A percentile compares a stretch with the other conserved stretches of the same genome.
phyloP scores from a whole-genome alignment of 2,329 filamentous ascomycete species.

The Aspergillus luchuensis region DNA sequence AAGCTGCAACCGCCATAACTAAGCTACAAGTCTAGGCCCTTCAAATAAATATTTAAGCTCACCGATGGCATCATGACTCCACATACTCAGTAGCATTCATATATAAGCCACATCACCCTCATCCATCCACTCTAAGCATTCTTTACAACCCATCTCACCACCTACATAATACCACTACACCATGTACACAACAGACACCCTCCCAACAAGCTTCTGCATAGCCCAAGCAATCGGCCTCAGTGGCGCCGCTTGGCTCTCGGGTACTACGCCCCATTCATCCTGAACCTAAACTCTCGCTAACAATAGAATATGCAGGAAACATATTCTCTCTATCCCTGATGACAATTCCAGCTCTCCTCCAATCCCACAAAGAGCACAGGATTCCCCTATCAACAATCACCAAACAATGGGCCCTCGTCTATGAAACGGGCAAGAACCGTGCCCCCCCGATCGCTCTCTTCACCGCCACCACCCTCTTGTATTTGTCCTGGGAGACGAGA shows the following conservation, averaged over 20 bases:
- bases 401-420: slow-evolving; percentile 25
- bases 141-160: background rate
- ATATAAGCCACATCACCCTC: background rate
- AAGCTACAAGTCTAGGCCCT: background rate
- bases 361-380: slow-evolving; percentile 15
- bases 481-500: slow-evolving; percentile 32
- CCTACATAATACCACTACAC: background rate
- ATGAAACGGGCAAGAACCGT: slow-evolving; percentile 24
- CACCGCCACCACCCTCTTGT: slow-evolving; percentile 28
- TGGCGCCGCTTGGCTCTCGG: slow-evolving; percentile 35
- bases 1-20: too few species aligned
- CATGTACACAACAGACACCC: slow-evolving; percentile 19
- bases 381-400: slow-evolving; percentile 13
- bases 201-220: slow-evolving; percentile 25
- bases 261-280: slow-evolving; percentile 17
- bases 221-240: slow-evolving; percentile 33
- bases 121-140: background rate
- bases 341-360: slow-evolving; percentile 29
- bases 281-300: background rate
- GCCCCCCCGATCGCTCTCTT: slow-evolving; percentile 29
- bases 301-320: slow-evolving; percentile 21
- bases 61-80: slow-evolving; percentile 12
- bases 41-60: background rate
- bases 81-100: background rate
- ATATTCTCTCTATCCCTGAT: slow-evolving; percentile 31